Base-by-base conservation (phyloP, 2,329 filamentous ascomycete genomes). In the Rutstroemia sp. region DNA sequence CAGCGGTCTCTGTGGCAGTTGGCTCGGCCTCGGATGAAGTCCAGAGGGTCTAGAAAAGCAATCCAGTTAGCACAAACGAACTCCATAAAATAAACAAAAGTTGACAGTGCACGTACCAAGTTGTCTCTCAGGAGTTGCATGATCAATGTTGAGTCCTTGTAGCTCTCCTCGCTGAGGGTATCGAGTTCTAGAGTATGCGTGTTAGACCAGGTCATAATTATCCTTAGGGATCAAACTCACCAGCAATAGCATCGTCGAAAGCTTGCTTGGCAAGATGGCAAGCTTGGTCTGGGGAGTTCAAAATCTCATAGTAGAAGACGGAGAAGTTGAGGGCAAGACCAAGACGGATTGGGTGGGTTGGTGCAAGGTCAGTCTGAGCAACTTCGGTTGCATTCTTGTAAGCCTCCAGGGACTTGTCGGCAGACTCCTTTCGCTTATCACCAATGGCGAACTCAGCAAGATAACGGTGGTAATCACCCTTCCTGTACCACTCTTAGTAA, bases 371-470 rank as follows among this genome's bases (percentile, higher is more conserved):
- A 66, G 90, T 96, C 81, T 96, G 92, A 68, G 94, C 94, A 71
- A 97, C 92, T 71, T 96, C 92, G 79, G 92, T 97, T 69, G 92
- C 92, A 77, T 89, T 95, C 91, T 97, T 97, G 87, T 97, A 97
- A 64, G 92, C 92, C 79, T 97, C 88, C 75, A 90, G 89, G 68
- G 90, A 88, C 70, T 87, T 87, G 65, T 88, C 91, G 67, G 92
- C 89, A 73, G 90, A 87, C 71, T 81, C 80, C 85, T 92, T 92
- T 77, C 88, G 88, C 83, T 92, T 94, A 77, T 96, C 90, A 69
- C 90, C 90, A 61, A 87, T 89, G 65, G 90, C 90, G 73, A 95
- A 95, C 80, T 95, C 90, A 71, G 90, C 90, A 66, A 95, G 85
- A 75, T 95, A 95, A 70, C 90, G 90, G 82, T 95, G 90, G 79